Evolutionary conservation across 768 basidiomycete genomes (phyloP), one percentile per base, ranked within the genome.

Genomic region (Kwoniella heveanensis): DNA sequence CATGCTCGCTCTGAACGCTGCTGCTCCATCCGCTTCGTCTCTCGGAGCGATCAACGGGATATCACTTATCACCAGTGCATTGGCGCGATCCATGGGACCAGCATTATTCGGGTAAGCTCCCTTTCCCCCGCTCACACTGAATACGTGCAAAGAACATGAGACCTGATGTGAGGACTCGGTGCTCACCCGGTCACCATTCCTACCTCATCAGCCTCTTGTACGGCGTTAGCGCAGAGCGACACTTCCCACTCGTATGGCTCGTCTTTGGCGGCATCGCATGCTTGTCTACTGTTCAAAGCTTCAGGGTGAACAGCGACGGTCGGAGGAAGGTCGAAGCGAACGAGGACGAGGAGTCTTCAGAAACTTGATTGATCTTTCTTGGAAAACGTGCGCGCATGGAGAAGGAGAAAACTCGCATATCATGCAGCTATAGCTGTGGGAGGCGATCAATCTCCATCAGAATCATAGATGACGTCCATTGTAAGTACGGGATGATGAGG

Each of bases 41-140:
- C 54, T 66, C n/a, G 65, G 65, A 8, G 60, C 60, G 2, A 22
- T 66, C 22, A 66, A 66, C 46, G 65, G 51, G 19, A 57, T 66
- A 19, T 32, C 32, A 8, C 24, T 66, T 15, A 56, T 39, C 44
- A 36, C 52, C 7, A 39, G 65, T 54, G 63, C 65, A 12, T 37
- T 66, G 37, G 51, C 60, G 4, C 19, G 60, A 48, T 54, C 65
- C 2, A 50, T 66, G 21, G 60, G 60, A 44, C 60, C 60, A 44
- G 51, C 60, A 15, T 13, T 51, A 12, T 26, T 54, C 36, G 60
- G 60, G 57, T 59, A 30, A 59, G 54, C 36, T 26, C 52, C n/a
- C n/a, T n/a, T n/a, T n/a, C n/a, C n/a, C n/a, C n/a, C n/a, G n/a
- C n/a, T n/a, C n/a, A n/a, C n/a, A n/a, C n/a, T n/a, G n/a, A n/a